Evolutionary conservation across 148 eudicot species (phyloP), one percentile per base, ranked within the genome.

Genomic region (Cornus controversa): DNA sequence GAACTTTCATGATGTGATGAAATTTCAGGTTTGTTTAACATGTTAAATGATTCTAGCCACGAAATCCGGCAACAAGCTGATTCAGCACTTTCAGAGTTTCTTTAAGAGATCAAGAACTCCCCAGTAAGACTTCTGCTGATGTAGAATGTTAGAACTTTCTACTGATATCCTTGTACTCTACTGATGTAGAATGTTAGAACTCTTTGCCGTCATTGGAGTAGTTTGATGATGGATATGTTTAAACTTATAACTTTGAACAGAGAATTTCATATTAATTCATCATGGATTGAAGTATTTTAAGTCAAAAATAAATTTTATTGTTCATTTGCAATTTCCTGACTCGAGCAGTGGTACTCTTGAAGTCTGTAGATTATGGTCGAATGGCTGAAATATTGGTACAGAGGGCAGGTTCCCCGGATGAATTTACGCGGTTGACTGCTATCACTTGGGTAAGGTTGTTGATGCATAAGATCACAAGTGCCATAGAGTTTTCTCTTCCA

Each of bases 331-430:
- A 65, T n/a, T 80, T 66, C 85, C 80, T 86, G 84, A 84, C 83
- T 78, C 54, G 57, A 80, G 71, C 71, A 63, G 76, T 86, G 67
- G 70, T 79, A 75, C 82, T 86, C 63, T 86, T 80, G 81, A 88
- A 96, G 99, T 96, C 98, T 86, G 99, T 96, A 90, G 99, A 96
- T 86, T 96, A 93, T 87, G 99, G 99, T 82, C 98, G 99, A 85
- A 93, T 96, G 98, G 98, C 98, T 80, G 95, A 96, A 89, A 96
- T 96, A 79, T 85, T 96, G 86, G 97, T 96, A 72, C 93, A 93
- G 75, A 90, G 99, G 86, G 99, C 99, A 45, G 86, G 88, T 79
- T 90, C 98, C 37, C 76, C 84, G 64, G 99, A 96, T 87, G 99
- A 86, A 83, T 96, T 93, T 80, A 96, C 99, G 73, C 89, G 99